Base-by-base conservation (phyloP, 805 yeast species). In the Candida railenensis region DNA sequence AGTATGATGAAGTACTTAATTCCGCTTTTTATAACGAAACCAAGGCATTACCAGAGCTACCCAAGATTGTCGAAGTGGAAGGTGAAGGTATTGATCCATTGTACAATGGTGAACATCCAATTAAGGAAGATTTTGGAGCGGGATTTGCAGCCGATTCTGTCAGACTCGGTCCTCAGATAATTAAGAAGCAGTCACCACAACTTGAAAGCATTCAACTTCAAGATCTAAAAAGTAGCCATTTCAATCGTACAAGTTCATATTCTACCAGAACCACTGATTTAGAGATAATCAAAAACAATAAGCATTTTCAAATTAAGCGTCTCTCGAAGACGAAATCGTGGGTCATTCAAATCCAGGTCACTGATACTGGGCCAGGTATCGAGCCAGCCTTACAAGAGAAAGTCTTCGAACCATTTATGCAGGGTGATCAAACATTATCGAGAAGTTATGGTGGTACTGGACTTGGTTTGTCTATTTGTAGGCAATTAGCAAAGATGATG, bases 381-480 rank as follows among this genome's bases (percentile, higher is more conserved):
- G 95, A 89, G 36, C 82, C 85, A 12, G 81, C 84, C 1, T 65
- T 90, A 45, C 97, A 88, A 58, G 82, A 82, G 38, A 82, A 86
- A 50, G 95, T 92, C 1, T 92, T 92, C 64, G 97, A 94, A 58
- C 97, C 98, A 1, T 92, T 92, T 71, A 90, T 91, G 16, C 99
- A 92, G 68, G 99, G 98, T 44, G 98, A 92, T 59, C 96, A 90
- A 63, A 89, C 97, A 0, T 73, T 89, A 22, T 87, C 96, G 3
- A 77, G 96, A 59, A 88, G 91, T 47, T 85, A 87, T 59, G 97
- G 98, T 48, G 99, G 99, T 54, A 94, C 97, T 0, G 99, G 98
- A 2, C 73, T 92, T 41, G 99, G 99, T 1, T 76, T 92, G 38
- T 77, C 83, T 1, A 92, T 92, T 58, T 94, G 97, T 66, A 76